Percentiles rank a stretch among this genome's conserved stretches.
These are phyloP conservation scores for Xylaria sp. DNA, from an alignment of 2,329 filamentous ascomycete species.

Conservation along the genomic window DNA sequence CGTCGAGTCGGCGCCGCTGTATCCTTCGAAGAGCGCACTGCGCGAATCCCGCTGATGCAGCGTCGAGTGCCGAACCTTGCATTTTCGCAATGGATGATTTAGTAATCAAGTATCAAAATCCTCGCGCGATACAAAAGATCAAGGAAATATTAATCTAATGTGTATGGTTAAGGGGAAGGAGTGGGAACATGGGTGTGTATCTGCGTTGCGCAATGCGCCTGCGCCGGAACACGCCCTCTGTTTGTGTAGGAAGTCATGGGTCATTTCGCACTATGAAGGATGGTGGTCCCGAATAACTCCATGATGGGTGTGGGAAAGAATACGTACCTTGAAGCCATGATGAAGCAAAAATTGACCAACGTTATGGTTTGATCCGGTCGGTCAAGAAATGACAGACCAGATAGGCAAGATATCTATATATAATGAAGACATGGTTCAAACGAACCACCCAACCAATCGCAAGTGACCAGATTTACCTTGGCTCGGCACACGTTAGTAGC, in stretches of 20 bases:
- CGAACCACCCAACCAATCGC: no score
- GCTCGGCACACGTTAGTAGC: no score
- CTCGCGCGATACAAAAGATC: background rate
- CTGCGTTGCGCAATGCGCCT: no score
- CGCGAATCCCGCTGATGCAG: slow-evolving; percentile 77
- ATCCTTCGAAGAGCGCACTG: slow-evolving; percentile 77
- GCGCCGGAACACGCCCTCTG: background rate
- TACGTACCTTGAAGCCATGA: slow-evolving; percentile 43
- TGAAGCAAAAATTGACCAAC: slow-evolving; percentile 9
- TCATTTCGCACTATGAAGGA: background rate
- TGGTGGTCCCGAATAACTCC: background rate
- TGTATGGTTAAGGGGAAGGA: no score
- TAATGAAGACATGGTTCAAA: background rate
- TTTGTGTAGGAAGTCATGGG: background rate
- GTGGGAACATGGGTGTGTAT: no score
- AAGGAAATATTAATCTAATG: no score
- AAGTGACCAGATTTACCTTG: no score
- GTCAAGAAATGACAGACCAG: slow-evolving; percentile 3
- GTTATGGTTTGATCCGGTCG: background rate
- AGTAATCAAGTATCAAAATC: no score
- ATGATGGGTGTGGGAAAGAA: background rate
- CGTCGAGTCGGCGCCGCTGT: slow-evolving; percentile 58
- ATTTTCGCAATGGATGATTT: no score
- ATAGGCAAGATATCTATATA: background rate
- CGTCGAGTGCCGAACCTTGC: slow-evolving; percentile 68